These are phyloP conservation scores for Blumeria graminis DNA, from an alignment of 2,329 filamentous ascomycete genomes.

Conservation along the genomic window DNA sequence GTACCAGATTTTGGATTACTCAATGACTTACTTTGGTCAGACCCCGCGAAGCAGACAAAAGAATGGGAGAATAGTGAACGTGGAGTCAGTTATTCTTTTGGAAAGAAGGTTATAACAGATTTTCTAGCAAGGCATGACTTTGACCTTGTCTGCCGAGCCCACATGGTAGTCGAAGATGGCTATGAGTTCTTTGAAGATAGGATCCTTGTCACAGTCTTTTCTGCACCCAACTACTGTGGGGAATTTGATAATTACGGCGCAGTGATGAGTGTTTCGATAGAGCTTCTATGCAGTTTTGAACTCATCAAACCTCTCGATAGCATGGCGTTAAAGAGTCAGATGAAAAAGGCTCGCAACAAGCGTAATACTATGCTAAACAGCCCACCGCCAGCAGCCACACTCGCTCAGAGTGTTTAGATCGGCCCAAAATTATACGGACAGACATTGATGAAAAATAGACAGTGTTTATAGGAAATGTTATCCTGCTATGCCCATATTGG, in stretches of 20 bases:
- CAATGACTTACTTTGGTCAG: slow-evolving; percentile 94
- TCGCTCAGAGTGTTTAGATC: slow-evolving; percentile 11
- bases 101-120: slow-evolving; percentile 84
- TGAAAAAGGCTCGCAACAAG: slow-evolving; percentile 93
- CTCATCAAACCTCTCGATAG: slow-evolving; percentile 90
- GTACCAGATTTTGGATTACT: slow-evolving; percentile 95
- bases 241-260: slow-evolving; percentile 3
- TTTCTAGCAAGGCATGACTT: slow-evolving; percentile 99
- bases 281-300: slow-evolving; percentile 2
- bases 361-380: slow-evolving; percentile 88
- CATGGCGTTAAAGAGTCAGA: slow-evolving; percentile 88
- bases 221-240: slow-evolving; percentile 75
- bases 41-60: slow-evolving; percentile 97
- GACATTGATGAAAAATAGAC: too few species aligned
- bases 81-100: slow-evolving; percentile 96
- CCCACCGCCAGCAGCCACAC: slow-evolving; percentile 30
- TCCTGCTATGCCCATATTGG: too few species aligned
- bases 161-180: slow-evolving; percentile 95
- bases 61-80: slow-evolving; percentile 98
- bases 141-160: slow-evolving; percentile 95
- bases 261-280: slow-evolving; percentile 2
- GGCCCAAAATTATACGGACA: too few species aligned
- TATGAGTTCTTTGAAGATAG: slow-evolving; percentile 99
- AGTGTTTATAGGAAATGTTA: too few species aligned
- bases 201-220: slow-evolving; percentile 91